Conservation (phyloP, 2,329 filamentous ascomycete species). For the Aureobasidium sp. region DNA sequence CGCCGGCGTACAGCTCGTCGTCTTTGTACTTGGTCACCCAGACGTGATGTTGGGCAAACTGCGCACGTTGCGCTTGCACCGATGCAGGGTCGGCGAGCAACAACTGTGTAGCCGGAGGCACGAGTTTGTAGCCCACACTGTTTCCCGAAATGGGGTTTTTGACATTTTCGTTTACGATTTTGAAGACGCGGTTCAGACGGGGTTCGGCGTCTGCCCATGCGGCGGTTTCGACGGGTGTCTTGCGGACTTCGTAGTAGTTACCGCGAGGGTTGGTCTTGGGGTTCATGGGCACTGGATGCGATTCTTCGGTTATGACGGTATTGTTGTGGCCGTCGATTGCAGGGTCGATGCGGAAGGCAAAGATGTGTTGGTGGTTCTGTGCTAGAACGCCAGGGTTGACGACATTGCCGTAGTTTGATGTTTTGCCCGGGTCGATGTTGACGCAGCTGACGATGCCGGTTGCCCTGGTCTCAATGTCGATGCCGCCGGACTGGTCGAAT, state of each 20-base stretch:
- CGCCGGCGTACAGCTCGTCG: slow-evolving; percentile 45
- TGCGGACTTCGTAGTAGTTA: slow-evolving; percentile 52
- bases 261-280: slow-evolving; percentile 53
- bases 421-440: slow-evolving; percentile 52
- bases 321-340: slow-evolving; percentile 51
- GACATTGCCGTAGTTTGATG: slow-evolving; percentile 43
- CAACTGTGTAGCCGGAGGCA: slow-evolving; percentile 43
- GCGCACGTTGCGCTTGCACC: slow-evolving; percentile 40
- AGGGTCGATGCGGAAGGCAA: slow-evolving; percentile 58
- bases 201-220: slow-evolving; percentile 25
- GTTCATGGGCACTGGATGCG: slow-evolving; percentile 43
- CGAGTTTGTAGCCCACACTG: slow-evolving; percentile 44
- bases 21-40: slow-evolving; percentile 50
- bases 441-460: slow-evolving; percentile 60
- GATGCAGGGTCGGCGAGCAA: slow-evolving; percentile 41
- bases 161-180: slow-evolving; percentile 44
- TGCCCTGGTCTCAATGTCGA: slow-evolving; percentile 56
- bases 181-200: slow-evolving; percentile 49
- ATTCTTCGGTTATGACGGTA: slow-evolving; percentile 48
- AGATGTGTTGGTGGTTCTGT: slow-evolving; percentile 65
- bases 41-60: slow-evolving; percentile 46
- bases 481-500: slow-evolving; percentile 56
- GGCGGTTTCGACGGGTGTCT: slow-evolving; percentile 25
- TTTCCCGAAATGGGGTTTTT: slow-evolving; percentile 40
- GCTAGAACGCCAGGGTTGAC: slow-evolving; percentile 59